phyloP scores from a whole-genome alignment of 768 basidiomycete species.

The Agrocybe chaxingu region DNA sequence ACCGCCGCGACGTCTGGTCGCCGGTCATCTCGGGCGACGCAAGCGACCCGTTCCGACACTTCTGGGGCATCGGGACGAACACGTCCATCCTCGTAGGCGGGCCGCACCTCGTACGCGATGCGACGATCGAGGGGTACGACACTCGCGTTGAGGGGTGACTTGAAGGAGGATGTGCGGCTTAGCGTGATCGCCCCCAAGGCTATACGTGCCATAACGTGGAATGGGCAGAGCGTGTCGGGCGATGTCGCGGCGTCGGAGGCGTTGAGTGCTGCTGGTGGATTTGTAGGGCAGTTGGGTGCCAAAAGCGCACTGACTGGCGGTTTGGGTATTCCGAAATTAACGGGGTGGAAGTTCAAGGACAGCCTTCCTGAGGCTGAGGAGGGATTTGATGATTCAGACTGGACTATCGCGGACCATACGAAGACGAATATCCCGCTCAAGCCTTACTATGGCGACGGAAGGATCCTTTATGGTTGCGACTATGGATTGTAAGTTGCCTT shows the following conservation, averaged over 20 bases:
- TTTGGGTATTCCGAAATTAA: constrained; percentile 47
- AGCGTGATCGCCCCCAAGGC: constrained; percentile 60
- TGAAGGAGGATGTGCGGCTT: constrained; percentile 54
- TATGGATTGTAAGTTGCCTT: constrained; percentile 67
- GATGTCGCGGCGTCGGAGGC: constrained; percentile 26
- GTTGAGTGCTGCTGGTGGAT: constrained; percentile 39
- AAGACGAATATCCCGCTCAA: constrained; percentile 69
- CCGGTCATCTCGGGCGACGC: constrained; percentile 52
- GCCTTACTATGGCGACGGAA: constrained; percentile 70
- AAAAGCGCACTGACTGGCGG: constrained; percentile 21
- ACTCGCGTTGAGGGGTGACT: constrained; percentile 66
- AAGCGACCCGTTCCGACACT: constrained; percentile 47
- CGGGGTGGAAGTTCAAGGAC: constrained; percentile 72
- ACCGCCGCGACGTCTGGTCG: constrained; percentile 73
- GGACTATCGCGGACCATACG: constrained; percentile 69
- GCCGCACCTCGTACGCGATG: constrained; percentile 61
- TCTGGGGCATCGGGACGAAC: constrained; percentile 75
- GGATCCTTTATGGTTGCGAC: constrained; percentile 82
- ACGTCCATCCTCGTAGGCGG: constrained; percentile 62
- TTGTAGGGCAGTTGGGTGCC: constrained; percentile 45
- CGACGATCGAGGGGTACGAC: constrained; percentile 40
- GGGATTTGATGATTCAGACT: constrained; percentile 58
- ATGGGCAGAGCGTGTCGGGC: constrained; percentile 48
- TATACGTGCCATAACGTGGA: constrained; percentile 65
- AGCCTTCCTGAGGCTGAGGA: constrained; percentile 67